A percentile compares a stretch with the other conserved stretches of the same genome.
phyloP scores from a whole-genome alignment of 371 early-diverging fungal species.

The Mucor circinelloides region DNA sequence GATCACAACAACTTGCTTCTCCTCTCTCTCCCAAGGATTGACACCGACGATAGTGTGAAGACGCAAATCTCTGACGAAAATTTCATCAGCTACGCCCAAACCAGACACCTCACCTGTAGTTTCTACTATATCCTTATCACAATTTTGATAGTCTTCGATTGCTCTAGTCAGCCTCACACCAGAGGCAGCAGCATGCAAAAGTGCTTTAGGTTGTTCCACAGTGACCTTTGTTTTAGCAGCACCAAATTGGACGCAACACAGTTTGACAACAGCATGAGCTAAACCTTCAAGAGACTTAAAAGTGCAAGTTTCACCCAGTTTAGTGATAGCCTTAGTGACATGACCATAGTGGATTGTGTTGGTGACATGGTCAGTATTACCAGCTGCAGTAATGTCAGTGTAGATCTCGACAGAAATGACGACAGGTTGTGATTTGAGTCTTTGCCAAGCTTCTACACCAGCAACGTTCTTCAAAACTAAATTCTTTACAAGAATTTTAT shows the following conservation, averaged over 20 bases:
- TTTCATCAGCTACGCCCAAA: constrained; percentile 47
- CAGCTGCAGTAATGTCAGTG: constrained; percentile 78
- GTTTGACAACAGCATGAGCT: constrained; percentile 67
- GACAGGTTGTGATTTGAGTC: constrained; percentile 85
- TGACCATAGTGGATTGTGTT: constrained; percentile 86
- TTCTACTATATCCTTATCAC: constrained; percentile 6
- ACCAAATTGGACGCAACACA: constrained; percentile 62
- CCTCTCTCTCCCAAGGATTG: constrained; percentile 94
- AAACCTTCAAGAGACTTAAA: constrained; percentile 77
- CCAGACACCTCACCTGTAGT: constrained; percentile 50
- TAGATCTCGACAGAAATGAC: constrained; percentile 73
- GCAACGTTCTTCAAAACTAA: constrained; percentile 83
- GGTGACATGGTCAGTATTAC: constrained; percentile 73
- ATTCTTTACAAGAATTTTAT: constrained; percentile 82
- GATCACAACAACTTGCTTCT: constrained; percentile 88
- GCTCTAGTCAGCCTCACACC: constrained; percentile 86
- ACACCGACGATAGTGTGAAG: constrained; percentile 91
- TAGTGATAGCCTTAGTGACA: constrained; percentile 75
- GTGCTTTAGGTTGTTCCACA: constrained; percentile 89
- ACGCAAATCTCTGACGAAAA: constrained; percentile 81
- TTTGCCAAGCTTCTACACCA: constrained; percentile 95
- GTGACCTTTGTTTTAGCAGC: constrained; percentile 70
- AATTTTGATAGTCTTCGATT: constrained; percentile 44
- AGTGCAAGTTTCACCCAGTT: constrained; percentile 72
- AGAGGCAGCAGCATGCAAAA: constrained; percentile 87